Evolutionary conservation across 1,139 yeast genomes (phyloP).

Genomic region (Yamadazyma atlantica): DNA sequence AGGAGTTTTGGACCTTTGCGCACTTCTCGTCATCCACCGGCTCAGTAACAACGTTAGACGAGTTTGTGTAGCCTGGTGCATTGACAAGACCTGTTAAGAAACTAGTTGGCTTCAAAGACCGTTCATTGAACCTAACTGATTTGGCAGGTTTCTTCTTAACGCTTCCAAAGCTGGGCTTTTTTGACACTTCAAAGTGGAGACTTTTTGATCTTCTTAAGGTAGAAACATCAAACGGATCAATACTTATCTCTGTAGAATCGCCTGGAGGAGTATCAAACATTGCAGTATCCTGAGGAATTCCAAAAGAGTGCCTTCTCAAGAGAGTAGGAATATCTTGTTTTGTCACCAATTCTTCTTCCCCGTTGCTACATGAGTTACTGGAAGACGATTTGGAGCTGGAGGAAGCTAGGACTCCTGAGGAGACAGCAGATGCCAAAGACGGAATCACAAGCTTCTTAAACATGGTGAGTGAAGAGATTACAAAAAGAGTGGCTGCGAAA

Average conservation of each 20-base stretch:
- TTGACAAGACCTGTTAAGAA: no score
- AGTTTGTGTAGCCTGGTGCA: no score
- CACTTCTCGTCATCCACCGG: no score
- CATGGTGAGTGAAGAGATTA: not conserved
- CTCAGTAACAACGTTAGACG: no score
- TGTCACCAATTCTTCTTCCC: constrained; percentile 5
- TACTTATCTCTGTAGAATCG: constrained; percentile 12
- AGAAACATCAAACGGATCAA: constrained; percentile 15
- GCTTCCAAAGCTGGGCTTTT: constrained; percentile 2
- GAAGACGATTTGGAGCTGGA: not conserved
- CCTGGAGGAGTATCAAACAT: not conserved
- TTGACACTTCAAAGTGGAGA: constrained; percentile 7
- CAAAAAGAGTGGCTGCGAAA: constrained; percentile 7
- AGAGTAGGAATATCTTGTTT: constrained; percentile 7
- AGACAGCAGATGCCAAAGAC: not conserved
- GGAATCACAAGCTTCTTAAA: constrained; percentile 3
- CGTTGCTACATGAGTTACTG: not conserved
- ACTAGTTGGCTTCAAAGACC: not conserved
- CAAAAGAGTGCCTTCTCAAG: constrained; percentile 3
- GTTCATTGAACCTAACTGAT: constrained; percentile 9
- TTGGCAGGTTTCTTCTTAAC: constrained; percentile 8
- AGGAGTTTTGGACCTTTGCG: not conserved
- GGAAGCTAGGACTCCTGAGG: not conserved
- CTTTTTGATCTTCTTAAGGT: constrained; percentile 10
- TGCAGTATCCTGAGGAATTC: not conserved